Percentiles rank a stretch among this genome's conserved stretches.
Evolutionary conservation across 345 rosid species (phyloP).

Genomic region (Melastoma malabathricum): DNA sequence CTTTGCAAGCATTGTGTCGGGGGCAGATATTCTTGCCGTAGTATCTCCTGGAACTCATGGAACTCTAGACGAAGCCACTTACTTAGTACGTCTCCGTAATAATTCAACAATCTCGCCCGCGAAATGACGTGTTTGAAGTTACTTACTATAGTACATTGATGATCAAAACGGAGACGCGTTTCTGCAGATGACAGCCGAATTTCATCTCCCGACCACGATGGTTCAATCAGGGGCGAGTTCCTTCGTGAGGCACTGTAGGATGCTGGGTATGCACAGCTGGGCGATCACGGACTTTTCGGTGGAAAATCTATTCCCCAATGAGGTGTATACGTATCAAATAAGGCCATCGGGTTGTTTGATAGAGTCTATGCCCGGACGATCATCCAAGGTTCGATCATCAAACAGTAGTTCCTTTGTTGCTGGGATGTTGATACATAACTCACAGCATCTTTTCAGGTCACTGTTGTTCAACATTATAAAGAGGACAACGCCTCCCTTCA

Average conservation of each 20-base stretch:
- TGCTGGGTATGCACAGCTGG: conserved; percentile 18
- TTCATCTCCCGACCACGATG: conserved; percentile 30
- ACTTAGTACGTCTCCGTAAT: conserved; percentile 32
- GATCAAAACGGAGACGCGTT: background rate
- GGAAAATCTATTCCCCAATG: conserved; percentile 24
- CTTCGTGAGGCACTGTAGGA: conserved; percentile 31
- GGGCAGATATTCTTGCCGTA: conserved; percentile 21
- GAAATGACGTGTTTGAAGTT: background rate
- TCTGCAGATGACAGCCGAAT: conserved; percentile 30
- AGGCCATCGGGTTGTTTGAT: conserved; percentile 45
- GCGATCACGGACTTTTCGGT: conserved; percentile 42
- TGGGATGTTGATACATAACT: background rate
- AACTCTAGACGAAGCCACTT: conserved; percentile 20
- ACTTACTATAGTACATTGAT: background rate
- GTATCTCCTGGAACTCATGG: conserved; percentile 15
- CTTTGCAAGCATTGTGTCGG: conserved; percentile 28
- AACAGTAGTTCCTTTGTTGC: background rate
- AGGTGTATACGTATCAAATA: conserved; percentile 13
- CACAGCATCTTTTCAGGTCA: conserved; percentile 16
- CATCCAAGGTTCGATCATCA: conserved; percentile 17
- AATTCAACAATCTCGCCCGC: background rate
- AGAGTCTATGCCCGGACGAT: conserved; percentile 16
- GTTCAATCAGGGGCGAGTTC: conserved; percentile 22
- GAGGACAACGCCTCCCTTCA: conserved; percentile 23
- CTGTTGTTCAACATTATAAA: conserved; percentile 44